Evolutionary conservation across 2,329 filamentous ascomycete species (phyloP), one percentile per base, ranked within the genome.

Genomic region (Tolypocladium endophyticum): DNA sequence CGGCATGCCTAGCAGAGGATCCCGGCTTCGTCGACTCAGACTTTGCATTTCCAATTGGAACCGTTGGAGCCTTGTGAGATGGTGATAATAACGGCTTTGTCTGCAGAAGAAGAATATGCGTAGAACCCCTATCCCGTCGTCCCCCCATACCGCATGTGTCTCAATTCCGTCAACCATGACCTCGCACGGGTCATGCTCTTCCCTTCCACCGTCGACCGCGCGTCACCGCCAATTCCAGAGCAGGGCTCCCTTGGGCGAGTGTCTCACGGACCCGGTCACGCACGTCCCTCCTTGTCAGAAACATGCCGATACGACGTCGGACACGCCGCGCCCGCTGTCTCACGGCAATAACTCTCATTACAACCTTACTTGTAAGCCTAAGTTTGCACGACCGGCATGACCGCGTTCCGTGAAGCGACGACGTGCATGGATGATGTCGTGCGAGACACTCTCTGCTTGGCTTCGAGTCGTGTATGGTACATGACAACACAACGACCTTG

Each of bases 321-420:
- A 50, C 45, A 50, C 45, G 25, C 14, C 14, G 25, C 16, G 25
- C 45, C 25, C 28, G 8, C 7, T 33, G 47, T 33, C 28, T 52
- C 23, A 36, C 11, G 28, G 4, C 11, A 11, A 12, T 33, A 52
- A 52, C 47, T 33, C 47, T 52, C 47, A n/a, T 41, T 56, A 56
- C 54, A 56, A 56, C 36, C 54, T 56, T 56, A 56, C 16, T n/a
- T 41, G 54, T 56, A 56, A 56, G 54, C 54, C 28, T 56, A 25
- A n/a, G 6, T 5, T 14, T 4, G 41, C 25, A 25, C 43, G 23
- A 6, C 43, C 23, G 43, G 43, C 23, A 16, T 23, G 14, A 12
- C 4, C 4, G 12, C 43, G 23, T 28, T 28, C 43, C 23, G 43
- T 47, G 23, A 28, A 6, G 7, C 43, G 11, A n/a, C 16, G 16